Evolutionary conservation across 2,329 filamentous ascomycete genomes (phyloP).

Genomic region (Aplosporella prunicola): DNA sequence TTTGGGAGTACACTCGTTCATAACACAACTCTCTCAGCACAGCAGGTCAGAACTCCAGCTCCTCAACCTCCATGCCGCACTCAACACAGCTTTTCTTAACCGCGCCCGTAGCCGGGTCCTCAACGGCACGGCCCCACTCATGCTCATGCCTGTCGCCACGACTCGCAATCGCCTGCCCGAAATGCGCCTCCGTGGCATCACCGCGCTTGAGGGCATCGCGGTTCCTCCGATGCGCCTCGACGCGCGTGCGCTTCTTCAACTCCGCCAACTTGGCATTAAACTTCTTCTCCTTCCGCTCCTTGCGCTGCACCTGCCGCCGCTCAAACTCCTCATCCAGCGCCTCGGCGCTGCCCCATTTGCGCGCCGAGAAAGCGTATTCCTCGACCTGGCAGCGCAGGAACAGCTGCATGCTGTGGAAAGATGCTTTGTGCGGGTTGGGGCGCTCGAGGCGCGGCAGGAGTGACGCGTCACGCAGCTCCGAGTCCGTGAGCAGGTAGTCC

Average conservation of each 20-base stretch:
- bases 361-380: constrained; percentile 71
- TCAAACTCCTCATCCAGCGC: constrained; percentile 84
- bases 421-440: constrained; percentile 90
- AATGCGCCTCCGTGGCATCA: constrained; percentile 44
- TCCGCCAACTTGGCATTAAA: constrained; percentile 84
- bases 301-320: constrained; percentile 67
- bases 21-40: too few relatives aligned
- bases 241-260: constrained; percentile 84
- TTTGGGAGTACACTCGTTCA: too few relatives aligned
- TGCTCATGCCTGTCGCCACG: constrained; percentile 68
- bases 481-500: constrained; percentile 90
- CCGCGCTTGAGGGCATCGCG: constrained; percentile 45
- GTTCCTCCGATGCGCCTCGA: constrained; percentile 70
- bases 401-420: constrained; percentile 98
- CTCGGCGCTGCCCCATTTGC: constrained; percentile 85
- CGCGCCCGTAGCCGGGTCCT: constrained; percentile 57
- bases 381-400: constrained; percentile 91
- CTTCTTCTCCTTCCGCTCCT: constrained; percentile 78
- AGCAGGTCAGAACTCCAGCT: constrained; percentile 46
- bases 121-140: constrained; percentile 60
- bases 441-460: constrained; percentile 78
- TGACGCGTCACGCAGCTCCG: constrained; percentile 81
- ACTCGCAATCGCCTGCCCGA: constrained; percentile 66
- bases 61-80: constrained; percentile 60
- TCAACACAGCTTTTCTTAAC: constrained; percentile 65